Conservation (phyloP, 257 asterid species). For the Pogostemon cablin region DNA sequence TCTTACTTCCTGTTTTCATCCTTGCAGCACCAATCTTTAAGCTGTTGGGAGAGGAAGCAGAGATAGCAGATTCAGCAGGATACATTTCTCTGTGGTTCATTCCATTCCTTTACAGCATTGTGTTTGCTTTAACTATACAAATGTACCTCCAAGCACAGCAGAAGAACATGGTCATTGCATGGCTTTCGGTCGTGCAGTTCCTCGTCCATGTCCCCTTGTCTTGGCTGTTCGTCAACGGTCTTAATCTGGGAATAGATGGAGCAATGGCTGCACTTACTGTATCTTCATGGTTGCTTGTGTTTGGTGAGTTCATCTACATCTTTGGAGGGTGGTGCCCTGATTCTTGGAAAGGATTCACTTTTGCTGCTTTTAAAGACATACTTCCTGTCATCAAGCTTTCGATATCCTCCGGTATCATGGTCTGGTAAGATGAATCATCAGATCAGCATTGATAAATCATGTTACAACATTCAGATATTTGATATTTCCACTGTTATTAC, state of each 20-base stretch:
- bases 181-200: conserved; percentile 46
- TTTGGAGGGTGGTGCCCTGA: conserved; percentile 70
- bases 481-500: neutral
- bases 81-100: conserved; percentile 62
- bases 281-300: conserved; percentile 51
- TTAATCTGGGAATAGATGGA: conserved; percentile 51
- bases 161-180: conserved; percentile 54
- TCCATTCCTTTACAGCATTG: conserved; percentile 49
- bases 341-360: conserved; percentile 62
- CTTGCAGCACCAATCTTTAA: conserved; percentile 51
- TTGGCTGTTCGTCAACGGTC: conserved; percentile 50
- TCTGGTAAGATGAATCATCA: conserved; percentile 43
- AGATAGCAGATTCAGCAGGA: conserved; percentile 56
- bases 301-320: conserved; percentile 53
- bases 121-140: conserved; percentile 59
- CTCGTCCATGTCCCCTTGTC: conserved; percentile 52
- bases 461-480: neutral
- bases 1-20: conserved; percentile 60
- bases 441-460: neutral
- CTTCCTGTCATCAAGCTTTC: conserved; percentile 65
- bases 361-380: conserved; percentile 54
- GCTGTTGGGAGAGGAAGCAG: conserved; percentile 50
- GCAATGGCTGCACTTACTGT: conserved; percentile 61
- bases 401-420: conserved; percentile 61
- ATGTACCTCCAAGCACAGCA: conserved; percentile 75